Conservation (phyloP, 1,139 yeast species). For the Zygoascus sp. region DNA sequence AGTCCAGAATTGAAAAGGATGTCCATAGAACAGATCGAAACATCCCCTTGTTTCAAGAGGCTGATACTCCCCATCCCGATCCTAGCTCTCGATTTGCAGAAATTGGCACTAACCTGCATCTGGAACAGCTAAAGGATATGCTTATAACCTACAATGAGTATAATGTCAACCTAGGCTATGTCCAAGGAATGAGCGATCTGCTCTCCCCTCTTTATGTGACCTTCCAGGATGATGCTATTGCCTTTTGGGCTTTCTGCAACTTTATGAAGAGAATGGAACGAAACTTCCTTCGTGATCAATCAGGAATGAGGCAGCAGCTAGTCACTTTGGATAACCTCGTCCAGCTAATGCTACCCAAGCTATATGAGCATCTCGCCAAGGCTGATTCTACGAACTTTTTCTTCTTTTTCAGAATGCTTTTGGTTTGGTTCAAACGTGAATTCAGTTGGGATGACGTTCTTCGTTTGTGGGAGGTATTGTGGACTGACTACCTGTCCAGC, state of each 20-base stretch:
- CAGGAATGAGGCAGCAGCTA: slow-evolving; percentile 91
- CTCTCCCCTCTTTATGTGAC: slow-evolving; percentile 80
- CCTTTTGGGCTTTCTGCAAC: slow-evolving; percentile 84
- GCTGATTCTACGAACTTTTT: slow-evolving; percentile 89
- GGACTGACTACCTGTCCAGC: slow-evolving; percentile 81
- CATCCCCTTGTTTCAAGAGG: slow-evolving; percentile 56
- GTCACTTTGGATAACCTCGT: slow-evolving; percentile 73
- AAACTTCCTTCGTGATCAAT: slow-evolving; percentile 83
- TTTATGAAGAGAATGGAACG: slow-evolving; percentile 96
- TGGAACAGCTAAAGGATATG: slow-evolving; percentile 69
- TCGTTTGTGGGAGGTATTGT: slow-evolving; percentile 82
- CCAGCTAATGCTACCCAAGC: slow-evolving; percentile 81
- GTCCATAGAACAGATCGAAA: slow-evolving; percentile 87
- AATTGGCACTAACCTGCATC: slow-evolving; percentile 58
- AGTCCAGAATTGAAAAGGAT: slow-evolving; percentile 86
- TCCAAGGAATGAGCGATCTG: slow-evolving; percentile 96
- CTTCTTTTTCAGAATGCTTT: slow-evolving; percentile 88
- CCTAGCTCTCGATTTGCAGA: slow-evolving; percentile 50
- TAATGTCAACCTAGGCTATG: slow-evolving; percentile 83
- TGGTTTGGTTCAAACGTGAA: slow-evolving; percentile 95
- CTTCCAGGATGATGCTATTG: slow-evolving; percentile 68
- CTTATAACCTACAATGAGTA: slow-evolving; percentile 80
- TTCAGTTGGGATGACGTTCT: slow-evolving; percentile 75
- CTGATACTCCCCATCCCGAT: slow-evolving; percentile 47
- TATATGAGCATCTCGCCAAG: slow-evolving; percentile 74